Base-by-base conservation (phyloP, 345 rosid species). In the Leavenworthia alabamica region DNA sequence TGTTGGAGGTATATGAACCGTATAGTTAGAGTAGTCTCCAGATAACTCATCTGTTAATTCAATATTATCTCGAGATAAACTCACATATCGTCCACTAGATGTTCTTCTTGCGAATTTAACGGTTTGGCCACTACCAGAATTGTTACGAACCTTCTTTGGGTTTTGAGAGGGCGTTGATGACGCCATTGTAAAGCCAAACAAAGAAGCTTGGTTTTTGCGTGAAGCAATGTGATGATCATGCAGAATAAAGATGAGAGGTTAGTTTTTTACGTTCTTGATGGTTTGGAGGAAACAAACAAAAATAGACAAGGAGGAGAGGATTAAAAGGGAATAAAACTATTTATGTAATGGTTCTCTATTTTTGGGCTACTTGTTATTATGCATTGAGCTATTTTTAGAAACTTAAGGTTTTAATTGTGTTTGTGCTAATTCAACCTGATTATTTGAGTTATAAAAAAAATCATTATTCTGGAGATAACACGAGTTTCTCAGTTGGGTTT, bases 61-160 rank as follows among this genome's bases (percentile, higher is more conserved):
- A 3, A 87, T 85, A 45, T 87, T 95, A 6, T 89, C 99, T 14
- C 86, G 78, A 4, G 94, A 87, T 7, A 93, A 74, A 67, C 90
- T 89, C 31, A 93, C 86, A n/a, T 87, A 93, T 28, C 96, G 68
- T n/a, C 99, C 99, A 36, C 99, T 93, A 0, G 97, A 85, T 9
- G 97, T 93, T 58, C 97, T 61, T 29, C 95, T 73, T 0, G 99
- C 97, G 6, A 93, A 93, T 72, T 93, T 93, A 11, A 93, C 99
- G 0, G 86, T 82, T 55, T 89, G 95, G 12, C 91, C 91, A 7
- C 83, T 80, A 7, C 83, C 85, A 0, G 90, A 75, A 46, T 56
- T 79, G 47, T 60, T 81, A 5, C 86, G 78, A 2, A 72, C 88
- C 50, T 82, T 88, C 73, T 86, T 84, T 0, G 95, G 78, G n/a